Conservation (phyloP, 2,329 filamentous ascomycete species). For the Amauroascus niger region DNA sequence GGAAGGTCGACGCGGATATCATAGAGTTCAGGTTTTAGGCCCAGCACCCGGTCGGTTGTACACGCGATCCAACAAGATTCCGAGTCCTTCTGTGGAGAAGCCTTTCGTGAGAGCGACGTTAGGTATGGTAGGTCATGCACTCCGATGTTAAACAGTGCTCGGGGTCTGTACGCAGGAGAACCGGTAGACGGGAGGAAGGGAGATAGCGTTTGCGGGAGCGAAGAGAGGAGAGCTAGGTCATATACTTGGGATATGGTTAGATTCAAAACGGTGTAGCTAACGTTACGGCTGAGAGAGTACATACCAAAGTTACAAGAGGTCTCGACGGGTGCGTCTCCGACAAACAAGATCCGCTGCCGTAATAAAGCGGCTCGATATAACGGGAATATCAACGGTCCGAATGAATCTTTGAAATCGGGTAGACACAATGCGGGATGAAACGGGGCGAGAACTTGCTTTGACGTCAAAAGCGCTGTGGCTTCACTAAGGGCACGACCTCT, state of each 20-base stretch:
- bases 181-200: constrained; percentile 57
- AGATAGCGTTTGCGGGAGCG: constrained; percentile 65
- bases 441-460: constrained; percentile 54
- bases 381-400: constrained; percentile 86
- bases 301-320: constrained; percentile 80
- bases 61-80: constrained; percentile 78
- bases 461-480: constrained; percentile 32
- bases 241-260: constrained; percentile 55
- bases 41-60: constrained; percentile 87
- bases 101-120: constrained; percentile 51
- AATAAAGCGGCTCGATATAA: constrained; percentile 78
- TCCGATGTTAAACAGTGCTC: constrained; percentile 84
- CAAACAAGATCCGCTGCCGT: constrained; percentile 78
- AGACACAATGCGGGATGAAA: constrained; percentile 84
- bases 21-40: constrained; percentile 75
- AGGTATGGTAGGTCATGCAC: constrained; percentile 84
- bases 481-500: constrained; percentile 36
- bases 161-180: constrained; percentile 54
- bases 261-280: constrained; percentile 11
- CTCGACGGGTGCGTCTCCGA: constrained; percentile 77
- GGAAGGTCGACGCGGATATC: constrained; percentile 83
- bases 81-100: constrained; percentile 30
- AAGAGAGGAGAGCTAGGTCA: constrained; percentile 83
- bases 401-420: constrained; percentile 63
- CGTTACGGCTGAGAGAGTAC: constrained; percentile 13